A percentile compares a stretch with the other conserved stretches of the same genome.
These are phyloP conservation scores for Phalaenopsis equestris DNA, from an alignment of 106 monocot genomes.

Conservation along the genomic window DNA sequence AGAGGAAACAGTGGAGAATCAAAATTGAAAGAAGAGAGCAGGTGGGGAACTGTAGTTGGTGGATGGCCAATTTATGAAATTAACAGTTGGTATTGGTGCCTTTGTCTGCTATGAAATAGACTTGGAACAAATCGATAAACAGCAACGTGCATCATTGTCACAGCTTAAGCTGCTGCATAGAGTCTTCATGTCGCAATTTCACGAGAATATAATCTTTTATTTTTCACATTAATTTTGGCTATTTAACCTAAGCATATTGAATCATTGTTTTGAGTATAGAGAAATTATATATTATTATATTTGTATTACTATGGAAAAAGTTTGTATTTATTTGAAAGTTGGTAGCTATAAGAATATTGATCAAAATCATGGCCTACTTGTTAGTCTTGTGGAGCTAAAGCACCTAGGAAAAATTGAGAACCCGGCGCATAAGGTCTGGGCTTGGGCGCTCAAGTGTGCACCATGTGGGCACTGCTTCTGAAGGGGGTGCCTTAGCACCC, in stretches of 20 bases:
- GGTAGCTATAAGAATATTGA: no score
- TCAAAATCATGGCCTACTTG: no score
- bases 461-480: no score
- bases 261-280: no score
- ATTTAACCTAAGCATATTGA: not conserved
- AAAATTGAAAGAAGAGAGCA: not conserved
- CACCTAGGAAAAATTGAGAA: no score
- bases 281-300: no score
- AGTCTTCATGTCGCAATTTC: not conserved
- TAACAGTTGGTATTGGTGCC: not conserved
- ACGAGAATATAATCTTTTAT: not conserved
- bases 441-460: no score
- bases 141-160: not conserved
- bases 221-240: not conserved
- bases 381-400: no score
- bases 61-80: slow-evolving; percentile 1
- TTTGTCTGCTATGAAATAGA: not conserved
- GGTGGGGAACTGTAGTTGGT: not conserved
- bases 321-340: no score
- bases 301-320: no score
- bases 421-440: no score
- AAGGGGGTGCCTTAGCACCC: no score
- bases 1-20: not conserved
- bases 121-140: not conserved
- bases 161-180: not conserved